Evolutionary conservation across 768 basidiomycete species (phyloP), one percentile per base, ranked within the genome.

Genomic region (Hirschioporus abietinus): DNA sequence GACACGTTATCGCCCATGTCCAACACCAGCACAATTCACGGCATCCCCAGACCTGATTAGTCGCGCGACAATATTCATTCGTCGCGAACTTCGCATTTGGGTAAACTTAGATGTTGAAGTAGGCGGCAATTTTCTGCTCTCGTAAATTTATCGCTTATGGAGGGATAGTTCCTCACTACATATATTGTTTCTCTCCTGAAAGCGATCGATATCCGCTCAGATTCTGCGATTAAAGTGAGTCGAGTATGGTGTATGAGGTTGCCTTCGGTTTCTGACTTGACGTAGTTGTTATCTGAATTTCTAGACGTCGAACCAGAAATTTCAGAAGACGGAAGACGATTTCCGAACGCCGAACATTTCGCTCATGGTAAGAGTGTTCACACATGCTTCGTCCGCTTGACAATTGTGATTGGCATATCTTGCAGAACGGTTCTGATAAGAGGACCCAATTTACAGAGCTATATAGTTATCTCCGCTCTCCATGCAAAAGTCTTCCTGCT

Each of bases 111-210:
- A 98, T 73, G 88, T 96, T 6, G 95, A 96, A 83, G 93, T 90
- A 64, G 57, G 23, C n/a, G 0, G 23, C 8, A 26, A 66, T 26
- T 15, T 5, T 34, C 30, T 36, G n/a, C 36, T 30, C 30, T 30
- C 24, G 24, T 9, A 23, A 15, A 20, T 27, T 66, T 67, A 71
- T 75, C 67, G 68, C 66, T 34, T 66, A 57, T 34, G 70, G 35
- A 65, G n/a, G 24, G 70, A 63, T 65, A 95, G 92, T 98, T 96
- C 76, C 81, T 98, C 65, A 95, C 92, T 15, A 91, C 88, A 1
- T 93, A 96, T 77, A 92, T 88, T 23, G 78, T 96, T 64, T 93
- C 94, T 1, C 80, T 98, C 71, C 93, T 98, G 88, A 93, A 94
- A 77, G 84, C 92, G 2, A 87, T 97, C 65, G 95, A 98, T 78